These are phyloP conservation scores for Lepiota venenata DNA, from an alignment of 768 basidiomycete species.

Conservation along the genomic window DNA sequence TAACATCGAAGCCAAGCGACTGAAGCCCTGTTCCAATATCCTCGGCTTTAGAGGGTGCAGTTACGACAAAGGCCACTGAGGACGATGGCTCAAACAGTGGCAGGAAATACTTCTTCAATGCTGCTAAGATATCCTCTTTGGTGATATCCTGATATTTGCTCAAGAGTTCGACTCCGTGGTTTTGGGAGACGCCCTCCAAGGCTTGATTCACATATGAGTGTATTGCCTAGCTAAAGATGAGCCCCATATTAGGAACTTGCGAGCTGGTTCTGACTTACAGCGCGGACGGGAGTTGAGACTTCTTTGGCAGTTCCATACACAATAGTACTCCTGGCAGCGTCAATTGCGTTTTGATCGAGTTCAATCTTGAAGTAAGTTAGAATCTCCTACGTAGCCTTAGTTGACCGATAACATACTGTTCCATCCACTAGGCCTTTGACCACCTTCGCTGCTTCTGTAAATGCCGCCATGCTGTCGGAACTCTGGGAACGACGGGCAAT, in stretches of 20 bases:
- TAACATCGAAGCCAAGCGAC: conserved; percentile 74
- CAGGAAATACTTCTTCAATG: conserved; percentile 71
- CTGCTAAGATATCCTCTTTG: conserved; percentile 68
- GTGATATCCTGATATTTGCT: conserved; percentile 78
- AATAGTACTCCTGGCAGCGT: conserved; percentile 89
- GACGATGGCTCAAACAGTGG: conserved; percentile 79
- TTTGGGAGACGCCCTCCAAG: conserved; percentile 77
- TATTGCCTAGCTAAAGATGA: conserved; percentile 48
- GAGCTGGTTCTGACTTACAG: conserved; percentile 46
- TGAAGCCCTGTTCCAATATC: conserved; percentile 64
- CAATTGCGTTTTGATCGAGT: conserved; percentile 76
- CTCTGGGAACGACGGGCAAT: conserved; percentile 42
- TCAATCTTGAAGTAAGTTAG: conserved; percentile 49
- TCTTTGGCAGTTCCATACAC: conserved; percentile 79
- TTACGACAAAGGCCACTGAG: conserved; percentile 80
- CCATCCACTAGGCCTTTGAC: conserved; percentile 80
- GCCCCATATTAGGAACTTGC: background rate
- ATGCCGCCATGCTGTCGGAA: conserved; percentile 77
- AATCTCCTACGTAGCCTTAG: background rate
- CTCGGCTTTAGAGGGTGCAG: conserved; percentile 76
- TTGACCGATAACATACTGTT: conserved; percentile 47
- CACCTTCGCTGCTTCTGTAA: conserved; percentile 74
- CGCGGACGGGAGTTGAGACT: conserved; percentile 84
- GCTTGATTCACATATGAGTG: conserved; percentile 89
- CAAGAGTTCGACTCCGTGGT: conserved; percentile 72